Conservation (phyloP, 352 stramenopile genomes). For the Phytophthora pluvialis region DNA sequence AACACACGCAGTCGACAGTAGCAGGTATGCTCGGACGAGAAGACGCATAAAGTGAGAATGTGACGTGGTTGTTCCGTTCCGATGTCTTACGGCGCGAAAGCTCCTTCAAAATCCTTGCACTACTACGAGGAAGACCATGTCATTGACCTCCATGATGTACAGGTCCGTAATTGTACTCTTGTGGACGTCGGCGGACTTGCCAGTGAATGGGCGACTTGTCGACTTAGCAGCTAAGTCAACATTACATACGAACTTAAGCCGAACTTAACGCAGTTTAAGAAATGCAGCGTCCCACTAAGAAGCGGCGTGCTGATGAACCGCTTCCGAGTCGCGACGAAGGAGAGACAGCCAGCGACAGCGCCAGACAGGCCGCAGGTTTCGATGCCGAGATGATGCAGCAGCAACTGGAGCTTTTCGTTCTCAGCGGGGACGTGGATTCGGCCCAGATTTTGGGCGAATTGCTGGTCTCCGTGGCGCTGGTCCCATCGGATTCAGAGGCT, state of each 20-base stretch:
- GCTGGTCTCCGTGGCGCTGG: conserved; percentile 54
- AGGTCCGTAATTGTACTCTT: too few species aligned
- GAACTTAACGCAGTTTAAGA: conserved; percentile 28
- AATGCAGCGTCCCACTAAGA: conserved; percentile 40
- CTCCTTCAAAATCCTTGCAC: too few species aligned
- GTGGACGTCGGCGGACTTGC: too few species aligned
- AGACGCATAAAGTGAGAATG: conserved; percentile 6
- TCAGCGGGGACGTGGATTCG: conserved; percentile 54
- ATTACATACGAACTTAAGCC: conserved; percentile 18
- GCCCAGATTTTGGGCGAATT: conserved; percentile 74
- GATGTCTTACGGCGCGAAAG: not conserved
- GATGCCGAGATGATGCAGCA: conserved; percentile 64
- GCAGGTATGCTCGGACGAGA: not conserved
- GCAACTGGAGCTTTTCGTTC: conserved; percentile 63
- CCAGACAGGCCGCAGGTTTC: conserved; percentile 10
- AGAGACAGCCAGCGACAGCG: conserved; percentile 3
- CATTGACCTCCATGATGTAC: too few species aligned
- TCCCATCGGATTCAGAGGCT: conserved; percentile 23
- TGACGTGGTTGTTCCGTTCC: conserved; percentile 28
- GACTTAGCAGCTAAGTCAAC: not conserved
- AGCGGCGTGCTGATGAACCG: conserved; percentile 36
- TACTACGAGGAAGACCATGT: too few species aligned
- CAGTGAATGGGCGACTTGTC: too few species aligned
- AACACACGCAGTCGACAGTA: conserved; percentile 3
- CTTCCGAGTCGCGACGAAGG: conserved; percentile 1